Conservation (phyloP, 306 rosid species). For the Cucurbita argyrosperma region DNA sequence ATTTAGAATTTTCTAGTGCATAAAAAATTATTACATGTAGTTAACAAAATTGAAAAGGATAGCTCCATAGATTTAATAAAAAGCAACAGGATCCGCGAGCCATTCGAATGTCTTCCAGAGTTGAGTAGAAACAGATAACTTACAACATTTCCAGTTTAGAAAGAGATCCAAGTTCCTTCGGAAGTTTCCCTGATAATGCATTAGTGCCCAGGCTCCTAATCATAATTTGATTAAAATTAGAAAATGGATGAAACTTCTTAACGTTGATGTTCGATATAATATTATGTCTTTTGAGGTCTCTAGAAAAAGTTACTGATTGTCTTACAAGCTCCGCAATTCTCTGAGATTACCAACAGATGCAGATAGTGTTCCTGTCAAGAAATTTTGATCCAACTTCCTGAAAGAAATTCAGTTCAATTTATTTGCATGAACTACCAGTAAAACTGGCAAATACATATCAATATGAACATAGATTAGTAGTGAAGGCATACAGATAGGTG, state of each 20-base stretch:
- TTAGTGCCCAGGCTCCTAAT: constrained; percentile 45
- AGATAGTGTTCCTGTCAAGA: constrained; percentile 53
- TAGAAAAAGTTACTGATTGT: not conserved
- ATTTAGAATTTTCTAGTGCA: not conserved
- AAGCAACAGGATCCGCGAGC: not conserved
- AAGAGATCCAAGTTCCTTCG: constrained; percentile 56
- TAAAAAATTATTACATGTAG: not conserved
- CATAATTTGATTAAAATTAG: not conserved
- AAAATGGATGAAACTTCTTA: not conserved
- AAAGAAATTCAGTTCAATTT: constrained; percentile 10
- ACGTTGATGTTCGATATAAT: not conserved
- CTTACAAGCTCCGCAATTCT: constrained; percentile 58
- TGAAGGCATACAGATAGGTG: constrained; percentile 32
- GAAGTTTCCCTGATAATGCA: constrained; percentile 56
- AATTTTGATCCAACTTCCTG: constrained; percentile 49
- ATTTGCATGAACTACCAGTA: not conserved
- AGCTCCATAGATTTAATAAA: not conserved
- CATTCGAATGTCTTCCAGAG: not conserved
- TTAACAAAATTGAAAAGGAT: not conserved
- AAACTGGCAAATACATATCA: too few relatives aligned
- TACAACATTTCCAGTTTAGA: constrained; percentile 29
- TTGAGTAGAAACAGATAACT: constrained; percentile 8
- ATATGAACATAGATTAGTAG: not conserved
- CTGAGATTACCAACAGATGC: constrained; percentile 49
- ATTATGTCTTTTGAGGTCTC: not conserved